Evolutionary conservation across 805 yeast species (phyloP), one percentile per base, ranked within the genome.

Genomic region (Ogataea dorogensis): DNA sequence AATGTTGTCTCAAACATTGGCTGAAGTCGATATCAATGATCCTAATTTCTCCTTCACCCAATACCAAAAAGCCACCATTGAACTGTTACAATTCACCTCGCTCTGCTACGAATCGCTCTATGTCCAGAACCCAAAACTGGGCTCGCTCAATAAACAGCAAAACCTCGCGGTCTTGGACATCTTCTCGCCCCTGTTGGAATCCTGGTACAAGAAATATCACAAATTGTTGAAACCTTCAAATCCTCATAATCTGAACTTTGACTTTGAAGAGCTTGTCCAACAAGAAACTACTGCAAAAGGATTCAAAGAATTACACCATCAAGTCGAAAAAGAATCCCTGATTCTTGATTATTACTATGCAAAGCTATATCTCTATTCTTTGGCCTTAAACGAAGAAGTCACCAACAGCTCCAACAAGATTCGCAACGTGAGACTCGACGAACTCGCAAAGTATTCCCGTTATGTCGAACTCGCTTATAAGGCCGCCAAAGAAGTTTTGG

Each of bases 291-390:
- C 59, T 24, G 60, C 72, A 1, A 70, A 68, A 32, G 44, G 58
- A 4, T 46, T 63, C 9, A 62, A 53, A 27, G 75, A 70, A 22
- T 35, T 72, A 5, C 63, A 62, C 8, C 54, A 58, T 10, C 56
- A 64, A 31, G 56, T 87, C 28, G 88, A 80, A 45, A 63, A 73
- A 31, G 95, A 87, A 54, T 73, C 87, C 2, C 61, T 88, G 36
- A 73, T 85, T 25, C 77, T 88, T 56, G 97, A 89, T 54, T 88
- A 75, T 62, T 79, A 86, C 55, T 89, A 91, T 59, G 80, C 93
- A 15, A 84, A 84, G 47, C 61, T 89, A 21, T 91, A 88, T 57
- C 77, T 88, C 18, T 89, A 79, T 56, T 88, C 96, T 1, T 63
- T 88, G 34, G 95, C 96, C 0, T 64, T 89, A 26, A 71, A 78